Conservation (phyloP, 2,329 filamentous ascomycete species). For the Penicillium carneum region DNA sequence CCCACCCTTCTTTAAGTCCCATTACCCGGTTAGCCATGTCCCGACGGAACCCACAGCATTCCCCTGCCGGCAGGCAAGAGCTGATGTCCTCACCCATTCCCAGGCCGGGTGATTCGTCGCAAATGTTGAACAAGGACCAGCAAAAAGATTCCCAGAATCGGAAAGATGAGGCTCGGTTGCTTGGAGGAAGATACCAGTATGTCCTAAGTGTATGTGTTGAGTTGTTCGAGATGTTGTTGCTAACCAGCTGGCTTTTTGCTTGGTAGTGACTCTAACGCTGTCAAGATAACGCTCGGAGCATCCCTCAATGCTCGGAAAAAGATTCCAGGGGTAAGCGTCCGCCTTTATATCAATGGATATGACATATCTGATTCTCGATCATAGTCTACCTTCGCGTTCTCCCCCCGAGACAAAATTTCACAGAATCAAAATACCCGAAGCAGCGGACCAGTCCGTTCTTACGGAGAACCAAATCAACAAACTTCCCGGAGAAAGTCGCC, state of each 20-base stretch:
- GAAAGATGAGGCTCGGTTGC: constrained; percentile 33
- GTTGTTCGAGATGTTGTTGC: background rate
- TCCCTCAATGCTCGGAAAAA: constrained; percentile 31
- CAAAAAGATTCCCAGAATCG: constrained; percentile 21
- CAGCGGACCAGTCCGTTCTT: constrained; percentile 46
- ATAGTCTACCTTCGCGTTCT: constrained; percentile 32
- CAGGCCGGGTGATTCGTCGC: constrained; percentile 25
- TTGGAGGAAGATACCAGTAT: constrained; percentile 29
- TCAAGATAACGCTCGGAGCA: constrained; percentile 42
- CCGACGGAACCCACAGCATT: constrained; percentile 1
- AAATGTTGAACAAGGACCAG: constrained; percentile 28
- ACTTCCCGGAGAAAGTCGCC: constrained; percentile 9
- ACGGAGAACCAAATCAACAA: constrained; percentile 27
- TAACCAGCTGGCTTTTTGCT: constrained; percentile 3
- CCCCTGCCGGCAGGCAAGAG: constrained; percentile 15
- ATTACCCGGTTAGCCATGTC: constrained; percentile 28
- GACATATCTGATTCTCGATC: constrained; percentile 11
- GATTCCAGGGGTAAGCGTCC: constrained; percentile 31
- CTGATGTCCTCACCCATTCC: constrained; percentile 19
- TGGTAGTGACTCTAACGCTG: constrained; percentile 33
- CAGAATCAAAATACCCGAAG: constrained; percentile 35
- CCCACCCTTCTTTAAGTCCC: constrained; percentile 22
- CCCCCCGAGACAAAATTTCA: constrained; percentile 39
- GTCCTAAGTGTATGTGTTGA: constrained; percentile 1
- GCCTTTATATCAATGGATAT: background rate